Evolutionary conservation across 441 rosid genomes (phyloP), one percentile per base, ranked within the genome.

Genomic region (Lepidium campestre): DNA sequence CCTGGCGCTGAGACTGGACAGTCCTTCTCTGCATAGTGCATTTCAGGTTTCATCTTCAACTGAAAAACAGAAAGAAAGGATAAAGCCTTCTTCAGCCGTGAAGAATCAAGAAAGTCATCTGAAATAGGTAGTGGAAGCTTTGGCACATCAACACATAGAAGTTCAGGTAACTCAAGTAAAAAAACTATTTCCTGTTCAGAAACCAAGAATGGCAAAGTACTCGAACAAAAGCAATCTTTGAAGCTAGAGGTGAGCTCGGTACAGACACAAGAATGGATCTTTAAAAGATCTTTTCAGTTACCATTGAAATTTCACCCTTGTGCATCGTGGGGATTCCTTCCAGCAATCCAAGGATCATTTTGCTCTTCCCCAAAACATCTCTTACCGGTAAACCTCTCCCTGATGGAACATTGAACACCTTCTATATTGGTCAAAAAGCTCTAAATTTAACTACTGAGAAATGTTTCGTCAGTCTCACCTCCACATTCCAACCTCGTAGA

Each of bases 251-350:
- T 39, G 23, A 70, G 25, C 41, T 13, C 7, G 18, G 15, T 34
- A 12, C 65, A 67, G 49, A 47, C 23, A 40, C 46, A 65, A 36
- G 2, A 20, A 56, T 19, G 2, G 34, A 61, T 37, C 14, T 31
- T 9, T 23, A 40, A 4, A 32, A 19, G n/a, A 11, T 5, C 2
- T 17, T 12, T 5, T 20, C 25, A 64, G 11, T 23, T 89, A 92
- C 98, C 98, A 90, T 87, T 6, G 99, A 90, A 58, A 90, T 86
- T 90, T 92, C 98, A 65, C 89, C 93, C 95, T 81, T 92, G 67
- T 81, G 75, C 99, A 92, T 95, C 7, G 98, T 85, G 19, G 98
- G 84, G 65, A 95, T 83, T 68, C 98, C 97, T 80, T 95, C 93
- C 4, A 95, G 77, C 75, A 95, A 78, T 67, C 99, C 99, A 72